Base-by-base conservation (phyloP, 768 basidiomycete species). In the Collybiopsis confluens region DNA sequence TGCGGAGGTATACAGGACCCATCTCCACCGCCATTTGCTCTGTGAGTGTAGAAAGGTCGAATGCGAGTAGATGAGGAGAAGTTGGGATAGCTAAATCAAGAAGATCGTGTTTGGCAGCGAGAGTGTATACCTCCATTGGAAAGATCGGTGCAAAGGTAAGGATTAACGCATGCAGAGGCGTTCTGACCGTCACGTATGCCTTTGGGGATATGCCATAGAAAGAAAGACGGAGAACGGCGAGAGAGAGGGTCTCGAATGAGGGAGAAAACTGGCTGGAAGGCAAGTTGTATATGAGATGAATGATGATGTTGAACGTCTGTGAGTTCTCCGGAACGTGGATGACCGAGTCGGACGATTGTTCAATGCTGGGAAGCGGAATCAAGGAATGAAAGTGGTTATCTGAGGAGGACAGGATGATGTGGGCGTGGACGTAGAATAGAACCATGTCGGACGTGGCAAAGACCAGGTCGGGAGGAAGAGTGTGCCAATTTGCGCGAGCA, bases 341-440 rank as follows among this genome's bases (percentile, higher is more conserved):
- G n/a, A 90, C 73, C 1, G 80, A 68, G 6, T 80, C 80, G 28
- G 71, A 52, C 20, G 77, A 76, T 21, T 68, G 65, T 3, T 71
- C 58, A 27, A 73, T 65, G 26, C 71, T 58, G 1, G 74, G 61
- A 4, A 70, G 56, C 2, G 85, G 78, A n/a, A 93, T 69, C 37
- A 82, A 75, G 3, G 75, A 70, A 43, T 78, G 75, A 68, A 92
- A 91, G 11, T 67, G 69, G 58, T 90, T 92, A 27, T 71, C 68
- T 13, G 91, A 92, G 9, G 73, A 75, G 2, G 68, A 62, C 30
- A 86, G 73, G 40, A 92, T 70, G 49, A 81, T 61, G 38, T 80
- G 71, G 0, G 75, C 70, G 65, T 92, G 88, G 4, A 85, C 85
- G 62, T 92, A 92, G 76, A 93, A 93, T 68, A 90, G 90, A 37